Conservation (phyloP, 148 eudicot genomes). For the Heliamphora exappendiculata region DNA sequence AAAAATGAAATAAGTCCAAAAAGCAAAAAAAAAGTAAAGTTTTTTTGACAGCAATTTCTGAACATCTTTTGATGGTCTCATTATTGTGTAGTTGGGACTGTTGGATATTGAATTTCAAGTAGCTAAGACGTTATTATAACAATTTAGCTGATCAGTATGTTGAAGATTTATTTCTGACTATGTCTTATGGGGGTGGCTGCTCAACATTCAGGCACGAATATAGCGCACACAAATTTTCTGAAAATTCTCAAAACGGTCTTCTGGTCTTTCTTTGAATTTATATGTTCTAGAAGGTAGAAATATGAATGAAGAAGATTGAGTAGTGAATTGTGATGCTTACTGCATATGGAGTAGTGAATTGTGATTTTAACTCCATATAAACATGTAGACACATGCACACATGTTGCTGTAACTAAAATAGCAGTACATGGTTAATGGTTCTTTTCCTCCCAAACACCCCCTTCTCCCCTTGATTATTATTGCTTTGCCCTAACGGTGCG, state of each 20-base stretch:
- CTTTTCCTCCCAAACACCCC: background rate
- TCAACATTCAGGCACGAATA: background rate
- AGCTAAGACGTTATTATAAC: background rate
- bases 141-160: background rate
- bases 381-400: too few species aligned
- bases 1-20: too few species aligned
- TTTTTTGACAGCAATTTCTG: background rate
- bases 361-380: background rate
- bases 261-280: background rate
- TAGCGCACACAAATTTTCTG: background rate
- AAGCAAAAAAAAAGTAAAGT: background rate
- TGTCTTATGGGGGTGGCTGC: background rate
- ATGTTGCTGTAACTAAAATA: background rate
- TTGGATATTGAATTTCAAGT: background rate
- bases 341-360: background rate
- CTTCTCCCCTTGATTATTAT: background rate
- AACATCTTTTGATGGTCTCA: background rate
- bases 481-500: background rate
- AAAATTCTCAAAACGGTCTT: background rate
- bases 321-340: background rate
- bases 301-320: background rate
- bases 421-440: background rate
- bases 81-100: background rate
- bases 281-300: background rate
- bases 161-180: background rate